Evolutionary conservation across 1,139 yeast genomes (phyloP).

Genomic region (Taphrina populina): DNA sequence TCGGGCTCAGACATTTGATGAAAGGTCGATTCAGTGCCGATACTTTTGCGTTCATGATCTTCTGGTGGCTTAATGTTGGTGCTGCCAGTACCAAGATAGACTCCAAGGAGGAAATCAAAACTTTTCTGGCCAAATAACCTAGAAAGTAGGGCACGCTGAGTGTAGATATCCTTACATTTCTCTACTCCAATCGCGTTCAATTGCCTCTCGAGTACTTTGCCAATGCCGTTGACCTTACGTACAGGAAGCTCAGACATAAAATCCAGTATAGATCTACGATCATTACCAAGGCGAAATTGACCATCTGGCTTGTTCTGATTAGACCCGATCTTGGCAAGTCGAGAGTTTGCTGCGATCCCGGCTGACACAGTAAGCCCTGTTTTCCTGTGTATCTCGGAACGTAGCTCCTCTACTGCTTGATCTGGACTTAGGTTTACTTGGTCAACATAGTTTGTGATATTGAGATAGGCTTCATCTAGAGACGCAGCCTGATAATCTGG

Average conservation of each 20-base stretch:
- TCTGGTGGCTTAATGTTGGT: slow-evolving; percentile 38
- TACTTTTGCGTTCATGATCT: slow-evolving; percentile 40
- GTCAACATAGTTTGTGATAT: slow-evolving; percentile 47
- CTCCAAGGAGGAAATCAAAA: slow-evolving; percentile 38
- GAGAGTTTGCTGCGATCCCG: slow-evolving; percentile 62
- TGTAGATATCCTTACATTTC: slow-evolving; percentile 39
- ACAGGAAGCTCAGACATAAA: slow-evolving; percentile 39
- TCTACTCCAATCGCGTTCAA: slow-evolving; percentile 39
- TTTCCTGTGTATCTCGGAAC: slow-evolving; percentile 48
- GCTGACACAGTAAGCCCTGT: slow-evolving; percentile 68
- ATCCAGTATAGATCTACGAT: slow-evolving; percentile 38
- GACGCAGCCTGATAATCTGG: slow-evolving; percentile 62
- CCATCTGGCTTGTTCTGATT: slow-evolving; percentile 72
- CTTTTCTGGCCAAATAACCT: slow-evolving; percentile 36
- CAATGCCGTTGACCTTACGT: slow-evolving; percentile 41
- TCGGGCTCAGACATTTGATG: slow-evolving; percentile 33
- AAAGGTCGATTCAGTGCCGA: slow-evolving; percentile 41
- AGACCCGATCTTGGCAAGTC: slow-evolving; percentile 68
- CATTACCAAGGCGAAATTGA: slow-evolving; percentile 42
- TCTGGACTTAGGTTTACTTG: slow-evolving; percentile 35
- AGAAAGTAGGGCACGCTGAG: slow-evolving; percentile 36
- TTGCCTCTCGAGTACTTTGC: slow-evolving; percentile 41
- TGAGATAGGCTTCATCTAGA: slow-evolving; percentile 73
- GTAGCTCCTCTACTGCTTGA: slow-evolving; percentile 47
- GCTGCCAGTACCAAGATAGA: slow-evolving; percentile 41